A percentile compares a stretch with the other conserved stretches of the same genome.
Conservation (phyloP, 169 alveolate species). For the Plasmodium vivax region DNA sequence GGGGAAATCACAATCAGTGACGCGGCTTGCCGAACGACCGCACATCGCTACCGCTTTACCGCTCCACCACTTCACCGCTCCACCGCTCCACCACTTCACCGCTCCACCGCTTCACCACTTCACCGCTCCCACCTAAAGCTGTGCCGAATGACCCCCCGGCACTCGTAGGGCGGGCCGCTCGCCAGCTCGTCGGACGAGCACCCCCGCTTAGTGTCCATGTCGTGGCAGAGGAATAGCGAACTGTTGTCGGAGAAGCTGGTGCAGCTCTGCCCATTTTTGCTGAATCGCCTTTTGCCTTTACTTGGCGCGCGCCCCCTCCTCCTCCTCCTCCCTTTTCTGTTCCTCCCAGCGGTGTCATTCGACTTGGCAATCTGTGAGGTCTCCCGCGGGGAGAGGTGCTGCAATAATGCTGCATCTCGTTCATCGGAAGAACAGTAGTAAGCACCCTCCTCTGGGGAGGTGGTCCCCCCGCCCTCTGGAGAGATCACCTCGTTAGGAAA, state of each 20-base stretch:
- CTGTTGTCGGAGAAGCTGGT: conserved; percentile 16
- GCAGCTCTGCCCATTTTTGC: background rate
- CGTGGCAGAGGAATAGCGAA: background rate
- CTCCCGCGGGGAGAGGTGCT: background rate
- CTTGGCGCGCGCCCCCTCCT: background rate
- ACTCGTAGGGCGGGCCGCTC: background rate
- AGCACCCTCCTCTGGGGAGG: background rate
- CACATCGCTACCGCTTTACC: background rate
- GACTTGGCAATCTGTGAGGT: background rate
- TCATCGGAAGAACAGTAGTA: background rate
- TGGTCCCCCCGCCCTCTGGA: background rate
- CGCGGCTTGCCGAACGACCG: background rate
- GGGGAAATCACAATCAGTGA: background rate
- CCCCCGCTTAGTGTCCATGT: conserved; percentile 12
- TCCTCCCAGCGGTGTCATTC: background rate
- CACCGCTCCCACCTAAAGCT: background rate
- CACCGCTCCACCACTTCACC: too few species aligned
- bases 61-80: too few species aligned
- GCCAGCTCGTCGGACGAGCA: background rate
- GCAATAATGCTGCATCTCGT: background rate
- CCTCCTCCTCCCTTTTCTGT: background rate
- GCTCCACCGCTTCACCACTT: too few species aligned
- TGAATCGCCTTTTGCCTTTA: background rate
- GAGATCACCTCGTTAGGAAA: background rate
- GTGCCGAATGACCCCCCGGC: background rate